These are phyloP conservation scores for Carex littledalei DNA, from an alignment of 176 grass and related monocot species.

Conservation along the genomic window DNA sequence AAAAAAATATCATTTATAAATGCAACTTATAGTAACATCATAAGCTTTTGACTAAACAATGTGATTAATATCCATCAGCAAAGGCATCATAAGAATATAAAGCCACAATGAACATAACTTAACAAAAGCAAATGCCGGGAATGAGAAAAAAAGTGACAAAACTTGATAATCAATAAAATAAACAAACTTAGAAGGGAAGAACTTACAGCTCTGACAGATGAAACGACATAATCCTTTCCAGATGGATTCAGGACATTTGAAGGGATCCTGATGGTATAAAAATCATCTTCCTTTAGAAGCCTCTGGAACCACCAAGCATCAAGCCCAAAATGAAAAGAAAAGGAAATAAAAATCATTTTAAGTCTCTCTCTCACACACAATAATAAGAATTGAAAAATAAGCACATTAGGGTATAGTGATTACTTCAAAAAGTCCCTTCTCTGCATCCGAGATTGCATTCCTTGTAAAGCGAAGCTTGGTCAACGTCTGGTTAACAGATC, in stretches of 20 bases:
- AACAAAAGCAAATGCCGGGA: not conserved
- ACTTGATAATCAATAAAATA: not conserved
- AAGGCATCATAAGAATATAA: not conserved
- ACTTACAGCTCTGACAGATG: conserved; percentile 94
- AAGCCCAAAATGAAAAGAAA: not conserved
- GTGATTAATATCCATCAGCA: not conserved
- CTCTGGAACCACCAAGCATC: conserved; percentile 40
- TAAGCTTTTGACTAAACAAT: not conserved
- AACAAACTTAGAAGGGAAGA: not conserved
- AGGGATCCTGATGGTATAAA: conserved; percentile 73
- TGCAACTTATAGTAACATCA: conserved; percentile 26
- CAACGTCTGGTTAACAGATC: conserved; percentile 50
- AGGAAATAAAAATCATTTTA: conserved; percentile 10
- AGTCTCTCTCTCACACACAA: conserved; percentile 11
- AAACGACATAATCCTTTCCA: conserved; percentile 57
- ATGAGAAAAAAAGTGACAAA: not conserved
- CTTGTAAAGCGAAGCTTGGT: conserved; percentile 89
- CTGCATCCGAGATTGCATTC: conserved; percentile 51
- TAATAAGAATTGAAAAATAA: not conserved
- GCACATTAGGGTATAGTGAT: conserved; percentile 11
- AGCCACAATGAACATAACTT: not conserved
- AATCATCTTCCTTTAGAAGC: conserved; percentile 72
- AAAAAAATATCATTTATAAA: conserved; percentile 8
- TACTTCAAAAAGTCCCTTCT: conserved; percentile 73
- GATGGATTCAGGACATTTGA: conserved; percentile 80